These are phyloP conservation scores for Paratinospora sagittata DNA, from an alignment of 164 flowering plant species.

Conservation along the genomic window DNA sequence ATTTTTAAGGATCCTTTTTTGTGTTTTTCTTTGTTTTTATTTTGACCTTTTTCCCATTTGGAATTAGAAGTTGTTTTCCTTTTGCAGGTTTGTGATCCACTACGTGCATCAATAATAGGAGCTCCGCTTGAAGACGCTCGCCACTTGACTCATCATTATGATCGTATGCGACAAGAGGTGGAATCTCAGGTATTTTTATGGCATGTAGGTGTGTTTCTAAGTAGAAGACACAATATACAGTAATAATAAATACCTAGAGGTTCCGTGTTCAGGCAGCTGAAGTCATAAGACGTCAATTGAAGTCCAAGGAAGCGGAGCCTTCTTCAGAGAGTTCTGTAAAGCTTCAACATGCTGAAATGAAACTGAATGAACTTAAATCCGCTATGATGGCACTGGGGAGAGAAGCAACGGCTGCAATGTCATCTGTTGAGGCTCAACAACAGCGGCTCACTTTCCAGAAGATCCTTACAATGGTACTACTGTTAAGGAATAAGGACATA, in stretches of 20 bases:
- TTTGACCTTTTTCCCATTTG: conserved; percentile 8
- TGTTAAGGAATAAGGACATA: background rate
- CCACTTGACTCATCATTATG: conserved; percentile 54
- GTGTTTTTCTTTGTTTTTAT: background rate
- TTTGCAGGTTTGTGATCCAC: conserved; percentile 58
- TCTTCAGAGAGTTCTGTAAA: conserved; percentile 40
- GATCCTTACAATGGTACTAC: conserved; percentile 41
- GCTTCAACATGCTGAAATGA: conserved; percentile 59
- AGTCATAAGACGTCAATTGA: conserved; percentile 47
- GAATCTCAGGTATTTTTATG: conserved; percentile 57
- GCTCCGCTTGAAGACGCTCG: conserved; percentile 82
- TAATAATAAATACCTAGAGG: conserved; percentile 9
- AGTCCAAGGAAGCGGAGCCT: conserved; percentile 38
- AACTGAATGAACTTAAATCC: conserved; percentile 50
- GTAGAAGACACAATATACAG: conserved; percentile 1
- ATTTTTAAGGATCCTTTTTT: background rate
- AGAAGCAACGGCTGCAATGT: conserved; percentile 72
- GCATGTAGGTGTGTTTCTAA: background rate
- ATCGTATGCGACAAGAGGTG: conserved; percentile 55
- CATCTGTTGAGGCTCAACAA: conserved; percentile 64
- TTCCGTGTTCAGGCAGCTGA: conserved; percentile 51
- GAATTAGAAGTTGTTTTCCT: conserved; percentile 5
- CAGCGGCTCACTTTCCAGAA: conserved; percentile 49
- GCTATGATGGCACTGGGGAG: conserved; percentile 45
- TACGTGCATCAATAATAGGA: conserved; percentile 46